phyloP scores from a whole-genome alignment of 1,139 yeast species.

The Kluyveromyces sp. region DNA sequence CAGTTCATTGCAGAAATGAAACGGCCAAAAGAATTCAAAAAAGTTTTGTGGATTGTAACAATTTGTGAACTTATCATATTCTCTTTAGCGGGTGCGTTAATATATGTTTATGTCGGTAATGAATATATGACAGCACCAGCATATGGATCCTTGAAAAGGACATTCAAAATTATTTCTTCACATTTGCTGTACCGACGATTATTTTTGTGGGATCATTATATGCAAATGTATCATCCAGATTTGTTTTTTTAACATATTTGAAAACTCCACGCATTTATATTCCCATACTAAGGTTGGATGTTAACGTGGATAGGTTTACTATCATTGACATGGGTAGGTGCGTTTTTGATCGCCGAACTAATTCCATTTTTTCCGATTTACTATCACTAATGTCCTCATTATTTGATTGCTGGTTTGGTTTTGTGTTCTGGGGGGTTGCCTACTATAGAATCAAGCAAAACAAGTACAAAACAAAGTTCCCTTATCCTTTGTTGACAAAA shows the following conservation, averaged over 20 bases:
- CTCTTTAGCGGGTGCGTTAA: constrained; percentile 46
- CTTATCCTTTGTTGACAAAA: constrained; percentile 23
- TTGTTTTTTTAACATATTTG: constrained; percentile 41
- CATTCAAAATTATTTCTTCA: constrained; percentile 45
- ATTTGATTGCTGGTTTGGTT: constrained; percentile 61
- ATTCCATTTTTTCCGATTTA: constrained; percentile 54
- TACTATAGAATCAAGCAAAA: constrained; percentile 38
- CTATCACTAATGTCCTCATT: constrained; percentile 54
- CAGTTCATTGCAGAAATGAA: constrained; percentile 56
- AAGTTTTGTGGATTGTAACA: constrained; percentile 48
- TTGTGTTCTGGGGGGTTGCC: constrained; percentile 60
- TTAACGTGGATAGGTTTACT: constrained; percentile 41
- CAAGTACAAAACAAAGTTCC: constrained; percentile 24
- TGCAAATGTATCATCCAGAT: constrained; percentile 47
- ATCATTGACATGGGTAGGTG: constrained; percentile 41
- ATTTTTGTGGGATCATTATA: constrained; percentile 50
- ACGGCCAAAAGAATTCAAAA: constrained; percentile 48
- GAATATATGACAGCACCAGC: constrained; percentile 52
- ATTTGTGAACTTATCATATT: constrained; percentile 42
- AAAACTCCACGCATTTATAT: constrained; percentile 38
- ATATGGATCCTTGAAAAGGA: constrained; percentile 43
- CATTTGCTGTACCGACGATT: constrained; percentile 56
- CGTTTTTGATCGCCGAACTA: constrained; percentile 53
- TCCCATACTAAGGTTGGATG: constrained; percentile 47
- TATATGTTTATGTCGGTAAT: constrained; percentile 52